Conservation (phyloP, 225 moss, liverwort and hornwort genomes). For the Antitrichia curtipendula region DNA sequence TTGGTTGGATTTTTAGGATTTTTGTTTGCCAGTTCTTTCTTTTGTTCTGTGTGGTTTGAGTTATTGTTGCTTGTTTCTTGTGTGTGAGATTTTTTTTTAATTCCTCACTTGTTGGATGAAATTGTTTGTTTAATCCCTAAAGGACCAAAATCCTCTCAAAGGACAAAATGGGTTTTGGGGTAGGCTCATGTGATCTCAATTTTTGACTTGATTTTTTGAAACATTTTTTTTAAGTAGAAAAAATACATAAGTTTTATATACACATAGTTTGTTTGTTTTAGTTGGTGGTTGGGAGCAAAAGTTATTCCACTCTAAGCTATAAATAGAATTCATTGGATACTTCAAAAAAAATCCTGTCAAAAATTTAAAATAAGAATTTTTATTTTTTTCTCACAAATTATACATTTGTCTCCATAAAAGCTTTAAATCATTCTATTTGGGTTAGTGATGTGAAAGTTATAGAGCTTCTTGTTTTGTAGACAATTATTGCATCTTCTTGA, state of each 20-base stretch:
- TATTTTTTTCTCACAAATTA: too few species aligned
- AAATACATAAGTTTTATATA: too few species aligned
- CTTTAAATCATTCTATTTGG: not conserved
- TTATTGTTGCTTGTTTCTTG: not conserved
- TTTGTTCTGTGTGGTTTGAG: rapidly evolving
- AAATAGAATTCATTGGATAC: rapidly evolving
- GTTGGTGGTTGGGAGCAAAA: not conserved
- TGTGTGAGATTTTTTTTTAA: not conserved
- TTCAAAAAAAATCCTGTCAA: rapidly evolving
- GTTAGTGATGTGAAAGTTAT: too few species aligned
- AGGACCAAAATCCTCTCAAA: too few species aligned
- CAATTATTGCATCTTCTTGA: too few species aligned
- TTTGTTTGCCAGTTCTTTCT: not conserved
- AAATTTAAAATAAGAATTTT: not conserved
- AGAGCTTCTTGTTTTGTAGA: too few species aligned
- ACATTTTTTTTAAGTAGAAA: not conserved
- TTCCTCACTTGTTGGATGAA: not conserved
- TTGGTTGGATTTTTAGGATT: not conserved
- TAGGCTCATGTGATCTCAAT: too few species aligned
- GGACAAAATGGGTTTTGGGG: too few species aligned
- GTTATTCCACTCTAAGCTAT: not conserved
- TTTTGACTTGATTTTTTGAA: too few species aligned
- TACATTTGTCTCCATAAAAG: not conserved
- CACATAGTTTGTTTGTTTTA: too few species aligned
- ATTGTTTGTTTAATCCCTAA: not conserved